Conservation (phyloP, 73 alveolate genomes). For the Blepharisma japonicum region DNA sequence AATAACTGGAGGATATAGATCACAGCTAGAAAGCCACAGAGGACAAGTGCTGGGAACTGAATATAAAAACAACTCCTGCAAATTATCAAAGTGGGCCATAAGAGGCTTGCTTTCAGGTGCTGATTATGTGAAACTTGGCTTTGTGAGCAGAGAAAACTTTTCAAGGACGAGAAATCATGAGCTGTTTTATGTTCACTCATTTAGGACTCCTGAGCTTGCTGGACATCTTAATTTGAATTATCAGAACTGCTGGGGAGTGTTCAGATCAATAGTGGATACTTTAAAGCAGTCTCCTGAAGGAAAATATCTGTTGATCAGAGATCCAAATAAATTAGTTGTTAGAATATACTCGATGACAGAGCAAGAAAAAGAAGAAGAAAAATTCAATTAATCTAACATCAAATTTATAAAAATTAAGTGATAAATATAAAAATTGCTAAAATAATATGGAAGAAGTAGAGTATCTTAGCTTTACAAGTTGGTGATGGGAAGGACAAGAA, state of each 20-base stretch:
- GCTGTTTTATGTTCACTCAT: conserved; percentile 34
- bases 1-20: conserved; percentile 39
- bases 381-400: no score
- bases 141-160: conserved; percentile 33
- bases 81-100: conserved; percentile 45
- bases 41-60: conserved; percentile 36
- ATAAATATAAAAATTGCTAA: not conserved
- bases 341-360: conserved; percentile 33
- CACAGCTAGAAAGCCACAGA: conserved; percentile 14
- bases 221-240: conserved; percentile 28
- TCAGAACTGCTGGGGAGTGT: conserved; percentile 32
- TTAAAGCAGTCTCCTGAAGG: conserved; percentile 39
- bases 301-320: conserved; percentile 33
- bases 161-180: conserved; percentile 28
- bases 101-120: conserved; percentile 38
- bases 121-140: conserved; percentile 44
- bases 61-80: conserved; percentile 38
- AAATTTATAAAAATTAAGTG: not conserved
- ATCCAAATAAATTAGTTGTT: conserved; percentile 38
- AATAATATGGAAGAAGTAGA: no score
- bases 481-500: conserved; percentile 16
- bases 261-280: conserved; percentile 40
- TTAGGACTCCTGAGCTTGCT: conserved; percentile 35
- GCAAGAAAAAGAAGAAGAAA: conserved; percentile 23
- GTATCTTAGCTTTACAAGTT: conserved; percentile 2